These are phyloP conservation scores for Boletus sp. DNA, from an alignment of 768 basidiomycete species.

Conservation along the genomic window DNA sequence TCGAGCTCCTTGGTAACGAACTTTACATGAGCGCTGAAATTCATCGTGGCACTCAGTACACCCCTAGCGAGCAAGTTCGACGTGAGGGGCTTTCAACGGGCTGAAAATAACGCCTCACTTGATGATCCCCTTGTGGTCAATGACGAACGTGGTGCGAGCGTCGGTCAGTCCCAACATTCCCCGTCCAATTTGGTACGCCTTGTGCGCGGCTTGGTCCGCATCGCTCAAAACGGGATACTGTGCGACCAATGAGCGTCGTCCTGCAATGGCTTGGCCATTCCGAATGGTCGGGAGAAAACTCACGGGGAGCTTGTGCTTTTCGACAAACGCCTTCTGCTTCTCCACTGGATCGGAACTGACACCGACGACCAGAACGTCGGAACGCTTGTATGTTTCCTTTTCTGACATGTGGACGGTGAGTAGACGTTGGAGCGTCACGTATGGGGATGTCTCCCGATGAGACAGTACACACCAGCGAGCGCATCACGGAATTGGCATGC, in stretches of 20 bases:
- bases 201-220: slow-evolving; percentile 54
- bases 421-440: background rate
- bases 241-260: background rate
- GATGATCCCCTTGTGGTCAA: slow-evolving; percentile 69
- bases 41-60: slow-evolving; percentile 57
- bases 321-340: slow-evolving; percentile 73
- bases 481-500: slow-evolving; percentile 84
- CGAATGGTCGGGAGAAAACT: slow-evolving; percentile 18
- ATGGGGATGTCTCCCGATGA: background rate
- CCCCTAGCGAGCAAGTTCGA: slow-evolving; percentile 40
- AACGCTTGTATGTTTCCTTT: slow-evolving; percentile 62
- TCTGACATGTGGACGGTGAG: slow-evolving; percentile 36
- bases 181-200: slow-evolving; percentile 64
- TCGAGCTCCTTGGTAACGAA: slow-evolving; percentile 71
- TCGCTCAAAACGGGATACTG: slow-evolving; percentile 85
- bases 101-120: slow-evolving; percentile 39
- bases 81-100: slow-evolving; percentile 2
- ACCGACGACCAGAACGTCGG: slow-evolving; percentile 67
- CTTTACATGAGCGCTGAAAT: slow-evolving; percentile 63
- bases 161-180: slow-evolving; percentile 64
- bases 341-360: slow-evolving; percentile 70
- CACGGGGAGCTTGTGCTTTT: slow-evolving; percentile 66
- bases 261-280: background rate
- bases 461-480: slow-evolving; percentile 48
- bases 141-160: slow-evolving; percentile 72